Percentiles rank a stretch among this genome's conserved stretches.
These are phyloP conservation scores for Tetragonia tetragonoides DNA, from an alignment of 148 eudicot genomes.

Conservation along the genomic window DNA sequence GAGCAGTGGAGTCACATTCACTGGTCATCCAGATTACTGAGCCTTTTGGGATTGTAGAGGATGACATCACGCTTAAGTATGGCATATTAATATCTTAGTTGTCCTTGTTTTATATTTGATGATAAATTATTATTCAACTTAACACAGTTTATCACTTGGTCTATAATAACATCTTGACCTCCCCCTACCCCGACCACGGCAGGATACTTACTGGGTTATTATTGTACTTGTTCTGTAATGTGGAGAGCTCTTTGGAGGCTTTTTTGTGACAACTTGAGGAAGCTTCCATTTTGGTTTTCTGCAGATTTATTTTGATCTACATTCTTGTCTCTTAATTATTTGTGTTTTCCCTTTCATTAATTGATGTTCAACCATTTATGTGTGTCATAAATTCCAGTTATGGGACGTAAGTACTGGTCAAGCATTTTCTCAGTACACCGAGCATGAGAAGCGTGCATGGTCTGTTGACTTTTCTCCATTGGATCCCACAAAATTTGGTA, in stretches of 20 bases:
- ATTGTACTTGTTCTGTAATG: neutral
- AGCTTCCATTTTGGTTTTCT: neutral
- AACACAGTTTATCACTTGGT: neutral
- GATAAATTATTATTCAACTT: neutral
- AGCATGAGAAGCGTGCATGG: conserved; percentile 86
- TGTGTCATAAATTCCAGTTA: conserved; percentile 47
- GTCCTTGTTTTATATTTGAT: neutral
- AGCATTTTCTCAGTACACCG: conserved; percentile 47
- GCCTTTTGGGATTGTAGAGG: neutral
- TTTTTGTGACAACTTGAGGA: neutral
- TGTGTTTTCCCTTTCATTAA: neutral
- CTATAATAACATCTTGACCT: neutral
- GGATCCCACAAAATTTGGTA: conserved; percentile 79
- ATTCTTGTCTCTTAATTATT: neutral
- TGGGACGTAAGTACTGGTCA: conserved; percentile 94
- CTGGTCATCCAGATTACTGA: neutral
- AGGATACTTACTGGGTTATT: too few species aligned
- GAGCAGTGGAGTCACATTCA: neutral
- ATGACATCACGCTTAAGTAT: neutral
- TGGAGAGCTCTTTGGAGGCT: neutral
- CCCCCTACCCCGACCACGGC: too few species aligned
- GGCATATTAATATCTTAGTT: neutral
- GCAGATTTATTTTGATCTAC: neutral
- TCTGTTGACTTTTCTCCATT: conserved; percentile 84
- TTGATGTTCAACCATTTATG: neutral